These are phyloP conservation scores for Globisporangium polare DNA, from an alignment of 352 stramenopile species.

Conservation along the genomic window DNA sequence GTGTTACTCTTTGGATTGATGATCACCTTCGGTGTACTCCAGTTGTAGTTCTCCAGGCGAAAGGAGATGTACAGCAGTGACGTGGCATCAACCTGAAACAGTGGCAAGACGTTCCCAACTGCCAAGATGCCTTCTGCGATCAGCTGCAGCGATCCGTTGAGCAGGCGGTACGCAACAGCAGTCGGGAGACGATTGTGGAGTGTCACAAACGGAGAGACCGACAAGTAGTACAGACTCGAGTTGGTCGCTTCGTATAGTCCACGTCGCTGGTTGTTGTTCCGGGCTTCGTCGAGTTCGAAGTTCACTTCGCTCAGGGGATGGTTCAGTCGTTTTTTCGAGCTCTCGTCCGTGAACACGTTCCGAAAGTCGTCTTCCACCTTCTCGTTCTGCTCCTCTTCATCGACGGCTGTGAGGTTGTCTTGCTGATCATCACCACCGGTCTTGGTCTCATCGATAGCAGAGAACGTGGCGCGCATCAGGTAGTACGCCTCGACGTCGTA, in stretches of 20 bases:
- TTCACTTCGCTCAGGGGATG: constrained; percentile 69
- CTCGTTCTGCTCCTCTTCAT: constrained; percentile 52
- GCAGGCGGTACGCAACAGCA: constrained; percentile 76
- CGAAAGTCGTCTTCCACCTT: constrained; percentile 80
- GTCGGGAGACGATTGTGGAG: constrained; percentile 82
- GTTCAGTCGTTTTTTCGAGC: constrained; percentile 40
- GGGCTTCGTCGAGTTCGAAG: constrained; percentile 77
- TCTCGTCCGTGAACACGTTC: constrained; percentile 61
- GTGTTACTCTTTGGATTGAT: constrained; percentile 69
- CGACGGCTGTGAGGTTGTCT: constrained; percentile 27
- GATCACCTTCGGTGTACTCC: constrained; percentile 74
- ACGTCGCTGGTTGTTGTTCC: constrained; percentile 66
- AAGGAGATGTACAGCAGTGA: constrained; percentile 78
- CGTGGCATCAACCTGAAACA: constrained; percentile 77
- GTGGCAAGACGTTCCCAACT: constrained; percentile 72
- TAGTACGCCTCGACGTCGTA: constrained; percentile 88
- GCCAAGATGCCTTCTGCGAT: constrained; percentile 83
- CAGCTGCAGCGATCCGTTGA: constrained; percentile 80
- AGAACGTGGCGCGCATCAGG: constrained; percentile 82
- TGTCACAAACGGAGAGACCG: constrained; percentile 78
- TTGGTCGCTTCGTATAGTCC: constrained; percentile 82
- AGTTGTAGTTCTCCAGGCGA: constrained; percentile 86
- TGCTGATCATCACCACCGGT: constrained; percentile 14
- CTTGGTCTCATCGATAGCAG: constrained; percentile 48
- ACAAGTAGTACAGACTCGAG: constrained; percentile 81